Evolutionary conservation across 139 green algal genomes (phyloP), one percentile per base, ranked within the genome.

Genomic region (Ulvella scutata): DNA sequence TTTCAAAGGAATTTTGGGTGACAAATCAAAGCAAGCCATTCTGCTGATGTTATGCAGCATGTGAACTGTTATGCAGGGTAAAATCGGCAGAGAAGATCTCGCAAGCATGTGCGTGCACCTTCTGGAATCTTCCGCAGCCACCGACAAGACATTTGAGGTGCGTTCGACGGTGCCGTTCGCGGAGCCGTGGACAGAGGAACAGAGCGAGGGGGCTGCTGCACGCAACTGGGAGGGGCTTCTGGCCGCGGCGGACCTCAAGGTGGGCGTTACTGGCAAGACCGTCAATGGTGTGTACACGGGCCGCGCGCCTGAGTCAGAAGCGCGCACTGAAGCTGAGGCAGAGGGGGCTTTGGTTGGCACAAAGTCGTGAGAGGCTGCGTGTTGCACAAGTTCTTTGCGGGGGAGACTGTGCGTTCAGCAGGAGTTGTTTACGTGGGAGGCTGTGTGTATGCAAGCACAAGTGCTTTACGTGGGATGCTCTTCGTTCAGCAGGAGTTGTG

Each of bases 121-220:
- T 39, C 84, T 97, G 51, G 28, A 76, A 9, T 74, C 76, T n/a
- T 78, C 84, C 2, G 74, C 76, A 0, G 86, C 81, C 3, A 26
- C 43, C 1, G 72, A 88, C 77, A 88, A 75, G 23, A 97, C 93
- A 0, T 96, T 97, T 84, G 92, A 97, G 83, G 79, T 97, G 37
- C 90, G 87, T 35, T 90, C 79, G n/a, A 90, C 88, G 0, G 76
- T 92, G 37, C 89, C 91, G 35, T 96, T 96, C 83, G 84, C 77
- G 21, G 78, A 88, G 75, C 83, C 87, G 0, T 96, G 82, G 78
- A 72, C 61, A 2, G 79, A 36, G 39, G 77, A 72, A 36, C 1
- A 29, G 35, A 3, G 17, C 43, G 67, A 43, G 73, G 62, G 61
- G 2, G 74, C 73, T 20, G 31, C 81, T 0, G 62, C 59, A 0